Percentiles rank a stretch among this genome's conserved stretches.
These are phyloP conservation scores for Tetrahymena malaccensis DNA, from an alignment of 73 alveolate genomes.

Conservation along the genomic window DNA sequence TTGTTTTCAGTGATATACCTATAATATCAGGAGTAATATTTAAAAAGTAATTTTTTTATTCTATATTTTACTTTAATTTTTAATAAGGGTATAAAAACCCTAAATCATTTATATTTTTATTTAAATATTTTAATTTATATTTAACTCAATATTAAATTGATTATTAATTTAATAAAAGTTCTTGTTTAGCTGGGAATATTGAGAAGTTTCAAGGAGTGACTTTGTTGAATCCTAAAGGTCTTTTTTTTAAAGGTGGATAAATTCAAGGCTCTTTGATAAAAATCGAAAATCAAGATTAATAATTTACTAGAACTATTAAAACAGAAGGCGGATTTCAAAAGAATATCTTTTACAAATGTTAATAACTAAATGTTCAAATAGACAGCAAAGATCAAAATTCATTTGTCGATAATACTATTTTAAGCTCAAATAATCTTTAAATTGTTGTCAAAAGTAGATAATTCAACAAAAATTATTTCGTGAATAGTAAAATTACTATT, in stretches of 20 bases:
- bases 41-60: not conserved
- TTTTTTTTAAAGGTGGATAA: not conserved
- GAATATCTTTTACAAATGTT: not conserved
- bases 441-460: not conserved
- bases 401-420: not conserved
- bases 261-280: not conserved
- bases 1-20: not conserved
- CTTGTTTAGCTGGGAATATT: not conserved
- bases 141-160: no score
- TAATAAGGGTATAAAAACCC: no score
- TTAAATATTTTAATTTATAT: no score
- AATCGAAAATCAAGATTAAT: not conserved
- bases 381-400: not conserved
- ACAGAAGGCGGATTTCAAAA: not conserved
- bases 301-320: not conserved
- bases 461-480: not conserved
- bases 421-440: not conserved
- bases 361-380: not conserved
- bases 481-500: not conserved
- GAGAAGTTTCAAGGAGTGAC: not conserved
- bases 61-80: no score
- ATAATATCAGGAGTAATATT: not conserved
- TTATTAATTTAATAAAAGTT: no score
- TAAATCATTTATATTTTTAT: no score
- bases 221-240: not conserved